A percentile compares a stretch with the other conserved stretches of the same genome.
phyloP scores from a whole-genome alignment of 768 basidiomycete genomes.

The Naganishia randhawae region DNA sequence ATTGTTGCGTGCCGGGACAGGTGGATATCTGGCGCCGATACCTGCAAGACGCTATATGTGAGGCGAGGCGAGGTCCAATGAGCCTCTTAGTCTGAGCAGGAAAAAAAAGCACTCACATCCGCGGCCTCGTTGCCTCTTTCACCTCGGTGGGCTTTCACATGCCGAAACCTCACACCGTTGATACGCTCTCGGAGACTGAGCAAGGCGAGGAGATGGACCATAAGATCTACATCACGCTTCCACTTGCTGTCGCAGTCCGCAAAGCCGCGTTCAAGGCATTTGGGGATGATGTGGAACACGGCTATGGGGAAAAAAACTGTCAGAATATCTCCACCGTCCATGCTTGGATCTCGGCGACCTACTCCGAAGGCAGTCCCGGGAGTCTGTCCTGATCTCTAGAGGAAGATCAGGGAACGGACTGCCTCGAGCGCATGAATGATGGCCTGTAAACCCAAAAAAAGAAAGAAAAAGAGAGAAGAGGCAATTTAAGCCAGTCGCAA shows the following conservation, averaged over 20 bases:
- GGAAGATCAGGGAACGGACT: not conserved
- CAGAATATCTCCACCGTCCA: not conserved
- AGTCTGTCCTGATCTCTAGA: not conserved
- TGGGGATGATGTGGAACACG: not conserved
- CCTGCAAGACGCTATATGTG: not conserved
- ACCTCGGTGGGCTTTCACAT: not conserved
- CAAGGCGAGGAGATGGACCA: not conserved
- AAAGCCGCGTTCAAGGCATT: not conserved
- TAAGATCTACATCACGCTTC: not conserved
- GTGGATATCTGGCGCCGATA: not conserved
- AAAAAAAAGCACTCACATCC: not conserved
- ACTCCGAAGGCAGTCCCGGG: not conserved
- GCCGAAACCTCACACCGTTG: not conserved
- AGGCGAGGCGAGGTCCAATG: not conserved
- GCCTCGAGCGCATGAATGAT: not conserved
- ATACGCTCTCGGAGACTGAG: not conserved
- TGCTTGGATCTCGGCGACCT: not conserved
- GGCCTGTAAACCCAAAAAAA: no score
- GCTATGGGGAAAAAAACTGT: not conserved
- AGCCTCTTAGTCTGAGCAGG: not conserved
- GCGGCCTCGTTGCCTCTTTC: not conserved
- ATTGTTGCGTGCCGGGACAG: not conserved
- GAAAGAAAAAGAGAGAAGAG: not conserved
- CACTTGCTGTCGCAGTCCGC: not conserved
- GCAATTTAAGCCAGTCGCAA: not conserved